phyloP scores from a whole-genome alignment of 371 early-diverging fungal genomes.

The Coemansia sp. region DNA sequence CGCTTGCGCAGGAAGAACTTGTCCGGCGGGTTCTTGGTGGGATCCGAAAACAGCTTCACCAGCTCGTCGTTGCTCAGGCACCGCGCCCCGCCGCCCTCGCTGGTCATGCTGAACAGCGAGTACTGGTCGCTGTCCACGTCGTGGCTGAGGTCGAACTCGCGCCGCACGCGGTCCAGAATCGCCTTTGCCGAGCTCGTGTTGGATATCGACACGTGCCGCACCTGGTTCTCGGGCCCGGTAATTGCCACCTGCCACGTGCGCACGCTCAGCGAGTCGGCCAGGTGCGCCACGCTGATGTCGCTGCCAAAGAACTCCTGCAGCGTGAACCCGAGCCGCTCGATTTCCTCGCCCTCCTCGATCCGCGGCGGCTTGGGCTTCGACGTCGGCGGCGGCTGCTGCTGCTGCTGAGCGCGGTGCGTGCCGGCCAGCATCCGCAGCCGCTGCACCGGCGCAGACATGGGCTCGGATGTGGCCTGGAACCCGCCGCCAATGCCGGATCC shows the following conservation, averaged over 20 bases:
- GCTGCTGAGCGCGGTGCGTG: conserved; percentile 9
- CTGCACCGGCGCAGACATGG: conserved; percentile 41
- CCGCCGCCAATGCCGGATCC: not conserved
- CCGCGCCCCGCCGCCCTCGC: conserved; percentile 49
- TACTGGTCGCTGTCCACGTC: conserved; percentile 50
- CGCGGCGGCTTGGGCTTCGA: conserved; percentile 12
- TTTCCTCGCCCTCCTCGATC: conserved; percentile 15
- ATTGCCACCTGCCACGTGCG: conserved; percentile 41
- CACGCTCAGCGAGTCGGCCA: conserved; percentile 48
- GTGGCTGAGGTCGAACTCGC: conserved; percentile 45
- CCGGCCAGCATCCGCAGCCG: conserved; percentile 27
- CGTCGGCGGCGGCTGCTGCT: conserved; percentile 13
- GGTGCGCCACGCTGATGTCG: conserved; percentile 39
- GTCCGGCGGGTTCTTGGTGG: conserved; percentile 69
- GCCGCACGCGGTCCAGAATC: conserved; percentile 46
- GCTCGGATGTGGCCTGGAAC: conserved; percentile 21
- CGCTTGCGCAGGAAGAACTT: conserved; percentile 74
- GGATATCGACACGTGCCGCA: conserved; percentile 44
- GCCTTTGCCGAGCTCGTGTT: conserved; percentile 35
- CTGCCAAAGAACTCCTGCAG: conserved; percentile 51
- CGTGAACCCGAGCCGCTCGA: conserved; percentile 41
- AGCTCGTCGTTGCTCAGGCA: conserved; percentile 72
- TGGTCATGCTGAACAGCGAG: conserved; percentile 50
- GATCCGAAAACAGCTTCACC: conserved; percentile 65
- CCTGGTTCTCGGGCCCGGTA: conserved; percentile 48